Evolutionary conservation across 768 basidiomycete genomes (phyloP), one percentile per base, ranked within the genome.

Genomic region (Phylloporus sp.): DNA sequence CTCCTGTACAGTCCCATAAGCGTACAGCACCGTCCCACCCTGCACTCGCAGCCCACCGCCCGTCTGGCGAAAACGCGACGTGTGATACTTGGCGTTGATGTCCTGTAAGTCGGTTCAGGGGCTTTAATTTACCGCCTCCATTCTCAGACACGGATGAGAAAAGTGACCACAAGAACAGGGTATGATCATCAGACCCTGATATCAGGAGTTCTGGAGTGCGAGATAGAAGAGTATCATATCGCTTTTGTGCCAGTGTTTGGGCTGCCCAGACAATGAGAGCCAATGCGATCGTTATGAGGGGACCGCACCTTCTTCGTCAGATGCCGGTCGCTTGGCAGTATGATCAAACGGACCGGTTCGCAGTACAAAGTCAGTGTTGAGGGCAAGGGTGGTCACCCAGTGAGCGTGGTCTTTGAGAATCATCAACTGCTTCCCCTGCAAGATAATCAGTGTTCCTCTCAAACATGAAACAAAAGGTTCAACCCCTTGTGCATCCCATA

Each of bases 161-260:
- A 36, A 85, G 74, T 28, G 91, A 88, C 95, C 94, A 97, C 12
- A 99, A 80, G 80, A 95, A 97, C 45, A 97, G 82, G 0, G 95
- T 99, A 69, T 97, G 95, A 68, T 99, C 95, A 67, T 99, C 95
- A 4, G 95, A 97, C 20, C 94, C 95, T 6, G 94, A 92, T 67
- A 97, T 95, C 57, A 95, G 75, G 5, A 91, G 76, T 68, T 97
- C 95, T 11, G 91, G 86, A 1, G 69, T 72, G 13, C 65, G 76
- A 27, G 78, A 72, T 18, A 88, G 76, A 50, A 91, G 76, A 6
- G 76, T 72, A 29, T 86, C 84, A 70, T 95, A 98, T 34, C 94
- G 85, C 47, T 75, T 79, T 49, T 85, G 72, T 5, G 95, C 94
- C 20, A 86, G 73, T 12, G 79, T 67, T 74, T 91, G 85, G 1